Evolutionary conservation across 768 basidiomycete species (phyloP).

Genomic region (Boletus subparvulus): DNA sequence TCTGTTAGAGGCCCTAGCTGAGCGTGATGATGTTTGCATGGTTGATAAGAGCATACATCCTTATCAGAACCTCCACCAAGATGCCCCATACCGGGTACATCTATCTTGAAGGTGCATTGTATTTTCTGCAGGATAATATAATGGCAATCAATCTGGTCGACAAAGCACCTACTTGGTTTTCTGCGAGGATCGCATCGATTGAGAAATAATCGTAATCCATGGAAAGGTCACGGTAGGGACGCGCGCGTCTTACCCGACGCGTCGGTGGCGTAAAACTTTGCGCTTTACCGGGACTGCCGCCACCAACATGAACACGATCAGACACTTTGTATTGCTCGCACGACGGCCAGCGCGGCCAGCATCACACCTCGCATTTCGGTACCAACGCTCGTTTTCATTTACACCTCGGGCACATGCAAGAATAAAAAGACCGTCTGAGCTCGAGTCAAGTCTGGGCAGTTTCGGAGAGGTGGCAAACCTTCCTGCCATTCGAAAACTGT

Average conservation of each 20-base stretch:
- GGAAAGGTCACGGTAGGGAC: too few relatives aligned
- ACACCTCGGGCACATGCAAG: constrained; percentile 32
- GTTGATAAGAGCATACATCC: constrained; percentile 54
- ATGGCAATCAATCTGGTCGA: neutral
- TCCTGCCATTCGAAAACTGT: constrained; percentile 46
- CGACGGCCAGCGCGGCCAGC: constrained; percentile 16
- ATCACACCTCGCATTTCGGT: constrained; percentile 7
- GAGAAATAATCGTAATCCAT: constrained; percentile 96
- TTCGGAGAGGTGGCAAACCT: constrained; percentile 44
- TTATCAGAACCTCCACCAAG: constrained; percentile 82
- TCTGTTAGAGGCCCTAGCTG: constrained; percentile 44
- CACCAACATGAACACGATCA: constrained; percentile 24
- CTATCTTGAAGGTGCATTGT: constrained; percentile 88
- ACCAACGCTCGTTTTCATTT: constrained; percentile 30
- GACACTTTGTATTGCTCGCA: constrained; percentile 14
- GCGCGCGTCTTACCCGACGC: constrained; percentile 9
- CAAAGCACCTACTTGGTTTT: constrained; percentile 66
- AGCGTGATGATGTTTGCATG: constrained; percentile 2
- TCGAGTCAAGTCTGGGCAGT: constrained; percentile 37
- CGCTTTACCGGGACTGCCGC: neutral
- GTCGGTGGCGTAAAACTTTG: constrained; percentile 19
- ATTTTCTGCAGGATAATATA: constrained; percentile 60
- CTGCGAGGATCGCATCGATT: constrained; percentile 85
- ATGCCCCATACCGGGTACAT: constrained; percentile 84
- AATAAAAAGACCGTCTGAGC: constrained; percentile 29